These are phyloP conservation scores for Boletus smithii DNA, from an alignment of 1,284 basidiomycete species.

Conservation along the genomic window DNA sequence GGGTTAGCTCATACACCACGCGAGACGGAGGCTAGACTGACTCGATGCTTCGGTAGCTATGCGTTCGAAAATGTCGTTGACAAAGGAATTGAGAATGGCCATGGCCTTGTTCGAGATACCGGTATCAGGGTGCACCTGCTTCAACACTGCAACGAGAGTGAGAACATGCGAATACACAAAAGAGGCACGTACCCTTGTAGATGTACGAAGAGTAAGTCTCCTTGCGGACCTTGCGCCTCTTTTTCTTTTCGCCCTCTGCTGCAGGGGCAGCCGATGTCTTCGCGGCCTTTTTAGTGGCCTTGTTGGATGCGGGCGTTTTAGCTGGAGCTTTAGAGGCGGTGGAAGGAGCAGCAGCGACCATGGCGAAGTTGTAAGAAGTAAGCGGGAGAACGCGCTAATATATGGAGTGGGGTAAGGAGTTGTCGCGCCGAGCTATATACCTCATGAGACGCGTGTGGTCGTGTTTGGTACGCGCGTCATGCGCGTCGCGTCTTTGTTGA, in stretches of 20 bases:
- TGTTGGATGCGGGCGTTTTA: constrained; percentile 66
- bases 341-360: constrained; percentile 38
- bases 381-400: constrained; percentile 4
- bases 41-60: constrained; percentile 75
- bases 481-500: constrained; percentile 39
- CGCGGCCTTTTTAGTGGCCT: constrained; percentile 84
- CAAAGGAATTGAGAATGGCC: constrained; percentile 75
- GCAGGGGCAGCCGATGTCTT: constrained; percentile 56
- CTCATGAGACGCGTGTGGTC: constrained; percentile 37
- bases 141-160: constrained; percentile 57
- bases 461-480: constrained; percentile 36
- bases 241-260: constrained; percentile 78
- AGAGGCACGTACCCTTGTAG: constrained; percentile 67
- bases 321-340: constrained; percentile 84
- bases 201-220: constrained; percentile 94
- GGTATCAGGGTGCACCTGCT: constrained; percentile 77
- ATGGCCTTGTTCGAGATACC: constrained; percentile 83
- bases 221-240: constrained; percentile 83
- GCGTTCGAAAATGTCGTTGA: constrained; percentile 75
- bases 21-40: constrained; percentile 17
- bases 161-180: constrained; percentile 32
- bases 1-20: constrained; percentile 1
- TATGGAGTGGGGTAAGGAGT: not conserved
- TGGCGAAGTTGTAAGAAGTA: constrained; percentile 42
- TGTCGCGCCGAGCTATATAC: constrained; percentile 22